Evolutionary conservation across 331 rosid genomes (phyloP), one percentile per base, ranked within the genome.

Genomic region (Saraca asoca): DNA sequence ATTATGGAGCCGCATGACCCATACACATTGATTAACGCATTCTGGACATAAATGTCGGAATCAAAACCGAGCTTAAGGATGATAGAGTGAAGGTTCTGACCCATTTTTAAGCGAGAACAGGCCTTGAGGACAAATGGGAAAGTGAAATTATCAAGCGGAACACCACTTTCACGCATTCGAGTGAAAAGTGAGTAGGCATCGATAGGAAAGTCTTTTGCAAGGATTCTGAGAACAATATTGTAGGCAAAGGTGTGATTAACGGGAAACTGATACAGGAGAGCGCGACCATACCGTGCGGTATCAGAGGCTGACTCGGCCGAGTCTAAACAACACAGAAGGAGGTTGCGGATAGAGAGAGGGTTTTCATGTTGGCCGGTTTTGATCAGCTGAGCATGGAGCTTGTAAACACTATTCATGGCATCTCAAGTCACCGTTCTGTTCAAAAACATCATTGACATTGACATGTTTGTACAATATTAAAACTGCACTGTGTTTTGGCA

Each of bases 71-170:
- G 83, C 71, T 86, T 84, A 35, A 80, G 38, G 50, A 82, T 58
- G 45, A 83, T 77, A 16, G 87, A 66, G 52, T 80, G 86, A 50
- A 84, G 66, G 17, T 76, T 80, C 20, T 34, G 74, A 48, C 79
- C 79, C 31, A 41, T 37, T 14, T 66, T 75, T 10, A 80, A 65
- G 19, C 70, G 72, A 71, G 85, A 51, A 3, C 77, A 74, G 54
- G 80, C 76, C 61, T 70, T 80, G 45, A 88, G 90, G 68, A 88
- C 67, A 64, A 86, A 84, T 2, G 92, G 96, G 81, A 88, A 86
- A 46, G 92, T 88, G 79, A 82, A 88, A 74, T 78, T 62, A 52
- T 88, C 88, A 14, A 62, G 55, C 7, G 85, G 81, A 61, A 80
- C 72, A 54, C 45, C 61, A 55, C 19, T 65, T 15, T 54, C 80